Evolutionary conservation across 495 filamentous ascomycete species (phyloP).

Genomic region (Penicillium silybi): DNA sequence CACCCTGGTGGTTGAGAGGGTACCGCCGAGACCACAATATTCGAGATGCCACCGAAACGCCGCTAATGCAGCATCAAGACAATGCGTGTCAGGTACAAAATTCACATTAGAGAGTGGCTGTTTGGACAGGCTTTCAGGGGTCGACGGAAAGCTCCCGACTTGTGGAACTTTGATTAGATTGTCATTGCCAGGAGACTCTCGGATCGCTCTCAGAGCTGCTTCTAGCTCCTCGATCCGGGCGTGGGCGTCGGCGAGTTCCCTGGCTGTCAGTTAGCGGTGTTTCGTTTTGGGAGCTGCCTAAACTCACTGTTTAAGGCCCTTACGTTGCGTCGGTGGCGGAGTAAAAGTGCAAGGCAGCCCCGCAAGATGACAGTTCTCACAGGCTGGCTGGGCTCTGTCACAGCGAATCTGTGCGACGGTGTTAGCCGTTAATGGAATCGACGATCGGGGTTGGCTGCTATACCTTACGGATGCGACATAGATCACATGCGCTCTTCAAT

Average conservation of each 20-base stretch:
- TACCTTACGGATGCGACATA: constrained; percentile 26
- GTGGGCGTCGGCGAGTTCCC: constrained; percentile 22
- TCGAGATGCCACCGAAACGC: constrained; percentile 21
- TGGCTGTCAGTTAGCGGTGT: constrained; percentile 7
- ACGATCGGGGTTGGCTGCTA: neutral
- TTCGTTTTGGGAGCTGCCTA: neutral
- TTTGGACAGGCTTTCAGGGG: neutral
- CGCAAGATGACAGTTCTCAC: constrained; percentile 25
- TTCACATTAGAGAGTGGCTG: neutral
- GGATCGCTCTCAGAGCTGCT: constrained; percentile 4
- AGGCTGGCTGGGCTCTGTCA: constrained; percentile 24
- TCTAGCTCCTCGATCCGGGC: constrained; percentile 23
- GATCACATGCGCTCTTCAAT: constrained; percentile 22
- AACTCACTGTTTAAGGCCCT: constrained; percentile 22
- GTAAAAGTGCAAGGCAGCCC: constrained; percentile 22
- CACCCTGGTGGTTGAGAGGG: constrained; percentile 13
- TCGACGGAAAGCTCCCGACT: neutral
- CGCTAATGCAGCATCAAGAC: constrained; percentile 19
- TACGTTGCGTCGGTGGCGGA: constrained; percentile 6
- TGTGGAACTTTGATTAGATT: too few species aligned
- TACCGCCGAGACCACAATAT: constrained; percentile 20
- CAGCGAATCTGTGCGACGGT: constrained; percentile 23
- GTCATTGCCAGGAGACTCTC: neutral
- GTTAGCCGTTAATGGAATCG: neutral
- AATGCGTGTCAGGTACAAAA: constrained; percentile 12